A percentile compares a stretch with the other conserved stretches of the same genome.
These are phyloP conservation scores for Ulota crispa DNA, from an alignment of 225 moss, liverwort and hornwort species.

Conservation along the genomic window DNA sequence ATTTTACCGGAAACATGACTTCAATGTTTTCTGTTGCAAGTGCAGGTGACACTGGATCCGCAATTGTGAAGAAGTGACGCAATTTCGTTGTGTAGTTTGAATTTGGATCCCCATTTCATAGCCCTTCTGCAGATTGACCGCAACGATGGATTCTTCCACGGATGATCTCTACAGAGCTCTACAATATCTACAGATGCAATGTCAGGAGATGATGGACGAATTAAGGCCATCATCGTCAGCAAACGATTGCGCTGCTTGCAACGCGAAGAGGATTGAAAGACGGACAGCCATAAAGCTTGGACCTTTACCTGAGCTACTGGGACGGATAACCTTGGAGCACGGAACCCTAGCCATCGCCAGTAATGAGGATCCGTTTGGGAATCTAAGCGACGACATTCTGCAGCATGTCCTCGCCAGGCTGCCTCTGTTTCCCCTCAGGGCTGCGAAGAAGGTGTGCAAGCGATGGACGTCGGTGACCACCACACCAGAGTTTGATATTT, in stretches of 20 bases:
- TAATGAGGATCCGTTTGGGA: conserved; percentile 33
- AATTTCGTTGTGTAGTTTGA: too few species aligned
- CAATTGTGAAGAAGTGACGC: background rate
- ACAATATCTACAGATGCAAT: conserved; percentile 28
- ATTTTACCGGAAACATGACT: background rate
- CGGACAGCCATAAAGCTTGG: conserved; percentile 3
- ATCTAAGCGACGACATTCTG: conserved; percentile 43
- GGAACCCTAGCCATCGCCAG: background rate
- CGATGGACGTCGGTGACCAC: conserved; percentile 32
- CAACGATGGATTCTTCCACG: conserved; percentile 48
- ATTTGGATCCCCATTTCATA: too few species aligned
- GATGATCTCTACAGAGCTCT: conserved; percentile 48
- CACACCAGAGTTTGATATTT: conserved; percentile 36
- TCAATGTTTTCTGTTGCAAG: background rate
- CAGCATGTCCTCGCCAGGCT: conserved; percentile 46
- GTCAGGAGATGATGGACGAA: conserved; percentile 23
- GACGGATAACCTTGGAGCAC: conserved; percentile 19
- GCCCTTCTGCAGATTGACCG: background rate
- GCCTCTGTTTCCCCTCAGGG: conserved; percentile 37
- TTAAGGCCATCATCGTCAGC: background rate
- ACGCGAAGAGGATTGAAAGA: background rate
- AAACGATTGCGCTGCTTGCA: background rate
- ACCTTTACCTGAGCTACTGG: conserved; percentile 20
- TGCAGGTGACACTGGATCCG: background rate
- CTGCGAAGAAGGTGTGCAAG: conserved; percentile 45